These are phyloP conservation scores for Trichosporon ovoides DNA, from an alignment of 1,284 basidiomycete genomes.

Conservation along the genomic window DNA sequence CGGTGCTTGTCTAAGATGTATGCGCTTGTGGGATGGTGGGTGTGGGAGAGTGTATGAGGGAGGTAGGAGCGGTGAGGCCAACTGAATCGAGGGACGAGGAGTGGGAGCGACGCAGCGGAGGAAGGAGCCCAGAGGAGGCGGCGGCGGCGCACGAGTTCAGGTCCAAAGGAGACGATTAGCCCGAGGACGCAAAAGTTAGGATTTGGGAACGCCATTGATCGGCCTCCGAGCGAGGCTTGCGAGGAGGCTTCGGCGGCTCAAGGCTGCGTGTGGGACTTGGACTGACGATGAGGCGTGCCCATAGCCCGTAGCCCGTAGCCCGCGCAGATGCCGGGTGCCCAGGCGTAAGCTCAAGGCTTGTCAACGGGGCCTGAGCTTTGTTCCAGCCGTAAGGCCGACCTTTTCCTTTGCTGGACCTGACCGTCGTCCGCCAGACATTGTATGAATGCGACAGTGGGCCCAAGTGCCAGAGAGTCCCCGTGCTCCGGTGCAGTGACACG, in stretches of 20 bases:
- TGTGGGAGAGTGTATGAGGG: not conserved
- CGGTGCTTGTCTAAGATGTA: conserved; percentile 1
- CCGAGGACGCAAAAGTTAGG: not conserved
- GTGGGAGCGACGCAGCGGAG: no score
- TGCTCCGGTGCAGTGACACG: no score
- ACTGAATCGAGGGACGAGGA: not conserved
- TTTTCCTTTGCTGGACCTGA: not conserved
- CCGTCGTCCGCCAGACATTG: not conserved
- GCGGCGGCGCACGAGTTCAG: conserved; percentile 2
- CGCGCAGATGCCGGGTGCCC: no score
- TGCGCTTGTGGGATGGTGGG: not conserved
- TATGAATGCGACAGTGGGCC: not conserved
- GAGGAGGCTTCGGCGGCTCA: no score
- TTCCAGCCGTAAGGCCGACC: not conserved
- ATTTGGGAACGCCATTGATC: conserved; percentile 6
- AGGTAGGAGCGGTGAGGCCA: no score
- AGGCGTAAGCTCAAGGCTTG: not conserved
- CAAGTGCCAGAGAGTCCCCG: not conserved
- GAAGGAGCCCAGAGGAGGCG: not conserved
- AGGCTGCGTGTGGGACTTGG: no score
- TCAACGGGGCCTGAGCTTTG: not conserved
- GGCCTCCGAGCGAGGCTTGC: conserved; percentile 3
- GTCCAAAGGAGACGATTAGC: not conserved
- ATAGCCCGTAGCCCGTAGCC: no score
- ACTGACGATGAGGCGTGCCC: no score